A percentile compares a stretch with the other conserved stretches of the same genome.
Conservation (phyloP, 2,329 filamentous ascomycete genomes). For the Coniochaeta prunicola region DNA sequence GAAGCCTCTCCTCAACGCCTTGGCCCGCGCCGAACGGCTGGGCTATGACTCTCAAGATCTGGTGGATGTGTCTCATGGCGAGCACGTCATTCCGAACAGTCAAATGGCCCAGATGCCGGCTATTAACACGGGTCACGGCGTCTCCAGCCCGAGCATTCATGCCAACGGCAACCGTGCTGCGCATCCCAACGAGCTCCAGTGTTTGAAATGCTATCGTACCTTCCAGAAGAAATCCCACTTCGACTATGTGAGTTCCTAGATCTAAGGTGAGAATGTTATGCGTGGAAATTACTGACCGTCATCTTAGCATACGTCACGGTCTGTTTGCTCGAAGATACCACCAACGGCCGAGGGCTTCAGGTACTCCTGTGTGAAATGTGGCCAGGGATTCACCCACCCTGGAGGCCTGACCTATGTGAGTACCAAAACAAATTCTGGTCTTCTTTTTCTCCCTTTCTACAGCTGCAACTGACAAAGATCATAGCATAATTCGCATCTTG, state of each 20-base stretch:
- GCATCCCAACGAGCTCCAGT: background rate
- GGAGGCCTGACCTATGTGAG: conserved; percentile 34
- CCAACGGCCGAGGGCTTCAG: conserved; percentile 18
- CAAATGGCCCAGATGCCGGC: conserved; percentile 16
- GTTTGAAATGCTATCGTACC: conserved; percentile 16
- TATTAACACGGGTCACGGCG: conserved; percentile 7
- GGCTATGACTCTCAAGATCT: conserved; percentile 47
- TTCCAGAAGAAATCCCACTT: conserved; percentile 24
- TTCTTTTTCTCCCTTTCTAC: too few relatives aligned
- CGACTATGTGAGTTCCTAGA: conserved; percentile 19
- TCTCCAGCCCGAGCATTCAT: background rate
- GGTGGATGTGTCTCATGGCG: conserved; percentile 26
- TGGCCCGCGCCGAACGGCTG: conserved; percentile 48
- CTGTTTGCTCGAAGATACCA: conserved; percentile 22
- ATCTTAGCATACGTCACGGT: conserved; percentile 25
- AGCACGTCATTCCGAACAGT: conserved; percentile 25
- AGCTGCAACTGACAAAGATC: background rate
- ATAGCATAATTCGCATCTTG: background rate
- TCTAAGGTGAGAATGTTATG: background rate
- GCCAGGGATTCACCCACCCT: conserved; percentile 33
- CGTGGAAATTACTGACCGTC: background rate
- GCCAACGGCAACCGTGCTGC: conserved; percentile 4
- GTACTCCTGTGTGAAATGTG: conserved; percentile 38
- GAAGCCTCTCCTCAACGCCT: conserved; percentile 46
- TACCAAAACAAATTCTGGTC: background rate